Evolutionary conservation across 2,329 filamentous ascomycete genomes (phyloP).

Genomic region (Paraconiothyrium brasiliense): DNA sequence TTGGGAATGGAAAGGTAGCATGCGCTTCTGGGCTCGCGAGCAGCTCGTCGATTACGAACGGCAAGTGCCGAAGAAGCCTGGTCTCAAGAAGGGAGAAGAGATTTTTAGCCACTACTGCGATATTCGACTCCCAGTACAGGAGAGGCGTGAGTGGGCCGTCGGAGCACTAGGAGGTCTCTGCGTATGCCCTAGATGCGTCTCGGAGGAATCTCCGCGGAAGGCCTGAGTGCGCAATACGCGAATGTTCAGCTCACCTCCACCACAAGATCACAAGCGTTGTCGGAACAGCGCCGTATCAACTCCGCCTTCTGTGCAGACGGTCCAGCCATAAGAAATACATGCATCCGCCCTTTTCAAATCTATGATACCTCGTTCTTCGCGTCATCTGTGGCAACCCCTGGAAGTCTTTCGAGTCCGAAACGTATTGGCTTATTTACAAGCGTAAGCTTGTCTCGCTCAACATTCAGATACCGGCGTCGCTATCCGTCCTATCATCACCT

Average conservation of each 20-base stretch:
- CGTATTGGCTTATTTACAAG: no score
- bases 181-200: slow-evolving; percentile 82
- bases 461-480: not conserved
- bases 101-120: slow-evolving; percentile 96
- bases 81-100: slow-evolving; percentile 82
- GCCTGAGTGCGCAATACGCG: not conserved
- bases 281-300: not conserved
- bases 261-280: not conserved
- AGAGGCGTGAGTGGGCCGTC: slow-evolving; percentile 86
- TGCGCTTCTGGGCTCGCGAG: slow-evolving; percentile 73
- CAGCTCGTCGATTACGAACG: slow-evolving; percentile 63
- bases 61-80: slow-evolving; percentile 54
- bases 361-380: not conserved
- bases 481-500: not conserved
- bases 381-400: not conserved
- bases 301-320: not conserved
- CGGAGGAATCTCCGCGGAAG: slow-evolving; percentile 62
- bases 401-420: no score
- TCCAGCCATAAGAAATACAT: not conserved
- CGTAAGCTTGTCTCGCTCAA: not conserved
- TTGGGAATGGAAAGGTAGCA: slow-evolving; percentile 90
- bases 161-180: slow-evolving; percentile 91
- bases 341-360: not conserved
- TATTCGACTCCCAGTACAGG: slow-evolving; percentile 76
- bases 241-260: not conserved